Evolutionary conservation across 495 filamentous ascomycete genomes (phyloP).

Genomic region (Aspergillus haitiensis): DNA sequence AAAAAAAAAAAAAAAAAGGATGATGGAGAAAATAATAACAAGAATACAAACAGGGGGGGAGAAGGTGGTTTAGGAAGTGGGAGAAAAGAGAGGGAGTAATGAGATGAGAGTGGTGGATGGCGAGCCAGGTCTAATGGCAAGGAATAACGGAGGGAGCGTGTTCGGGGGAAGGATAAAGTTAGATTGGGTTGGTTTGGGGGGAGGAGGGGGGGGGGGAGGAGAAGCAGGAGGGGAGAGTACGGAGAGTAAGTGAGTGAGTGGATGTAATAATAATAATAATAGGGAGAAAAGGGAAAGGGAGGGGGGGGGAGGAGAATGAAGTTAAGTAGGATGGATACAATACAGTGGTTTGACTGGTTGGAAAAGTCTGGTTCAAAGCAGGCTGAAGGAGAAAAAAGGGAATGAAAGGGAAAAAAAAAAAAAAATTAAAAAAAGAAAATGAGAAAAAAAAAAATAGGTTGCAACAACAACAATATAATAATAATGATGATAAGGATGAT

Average conservation of each 20-base stretch:
- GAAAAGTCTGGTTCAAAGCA: not conserved
- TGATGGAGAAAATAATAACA: slow-evolving; percentile 24
- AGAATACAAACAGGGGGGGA: slow-evolving; percentile 22
- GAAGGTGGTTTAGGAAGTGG: slow-evolving; percentile 9
- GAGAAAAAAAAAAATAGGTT: not conserved
- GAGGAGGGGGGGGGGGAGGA: slow-evolving; percentile 12
- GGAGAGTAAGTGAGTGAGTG: slow-evolving; percentile 6
- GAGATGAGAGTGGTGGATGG: slow-evolving; percentile 22
- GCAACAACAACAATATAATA: not conserved
- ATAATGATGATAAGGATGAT: not conserved
- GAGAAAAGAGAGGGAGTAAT: slow-evolving; percentile 19
- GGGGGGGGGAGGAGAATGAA: slow-evolving; percentile 6
- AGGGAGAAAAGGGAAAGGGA: slow-evolving; percentile 9
- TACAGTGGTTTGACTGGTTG: slow-evolving; percentile 5
- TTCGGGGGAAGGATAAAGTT: slow-evolving; percentile 23
- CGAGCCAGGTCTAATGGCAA: slow-evolving; percentile 20
- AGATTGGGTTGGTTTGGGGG: slow-evolving; percentile 20
- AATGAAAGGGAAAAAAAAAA: not conserved
- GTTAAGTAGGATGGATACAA: slow-evolving; percentile 14
- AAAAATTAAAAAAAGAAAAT: not conserved
- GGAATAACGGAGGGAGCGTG: slow-evolving; percentile 35
- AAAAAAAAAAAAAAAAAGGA: slow-evolving; percentile 20
- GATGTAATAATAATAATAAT: not conserved
- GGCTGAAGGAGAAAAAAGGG: slow-evolving; percentile 6
- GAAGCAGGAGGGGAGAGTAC: not conserved